Evolutionary conservation across 2,329 filamentous ascomycete species (phyloP).

Genomic region (Trichoderma simmonsii): DNA sequence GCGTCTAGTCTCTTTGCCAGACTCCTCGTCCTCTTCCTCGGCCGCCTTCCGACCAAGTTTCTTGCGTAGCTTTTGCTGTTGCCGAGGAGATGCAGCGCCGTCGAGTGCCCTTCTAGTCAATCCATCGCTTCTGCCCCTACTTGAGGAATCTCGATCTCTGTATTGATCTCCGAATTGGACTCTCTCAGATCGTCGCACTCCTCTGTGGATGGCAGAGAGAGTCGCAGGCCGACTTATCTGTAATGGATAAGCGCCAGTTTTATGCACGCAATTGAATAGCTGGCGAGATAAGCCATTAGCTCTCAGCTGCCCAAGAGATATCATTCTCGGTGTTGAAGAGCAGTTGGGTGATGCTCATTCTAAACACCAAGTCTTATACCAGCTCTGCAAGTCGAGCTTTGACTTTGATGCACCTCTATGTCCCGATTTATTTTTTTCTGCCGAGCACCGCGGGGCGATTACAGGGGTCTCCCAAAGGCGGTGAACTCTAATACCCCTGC

Average conservation of each 20-base stretch:
- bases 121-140: slow-evolving; percentile 22
- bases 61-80: slow-evolving; percentile 48
- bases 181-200: slow-evolving; percentile 53
- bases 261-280: slow-evolving; percentile 15
- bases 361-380: background rate
- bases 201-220: slow-evolving; percentile 67
- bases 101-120: slow-evolving; percentile 30
- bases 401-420: background rate
- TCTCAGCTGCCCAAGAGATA: slow-evolving; percentile 25
- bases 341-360: background rate
- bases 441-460: slow-evolving; percentile 17
- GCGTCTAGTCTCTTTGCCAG: slow-evolving; percentile 43
- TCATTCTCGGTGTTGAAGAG: slow-evolving; percentile 27
- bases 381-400: background rate
- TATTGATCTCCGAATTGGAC: slow-evolving; percentile 28
- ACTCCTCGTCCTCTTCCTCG: slow-evolving; percentile 33
- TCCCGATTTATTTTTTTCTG: slow-evolving; percentile 27
- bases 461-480: slow-evolving; percentile 22
- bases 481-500: slow-evolving; percentile 19
- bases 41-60: slow-evolving; percentile 45
- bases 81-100: slow-evolving; percentile 30
- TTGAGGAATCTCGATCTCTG: slow-evolving; percentile 13
- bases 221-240: slow-evolving; percentile 30
- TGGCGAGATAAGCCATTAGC: slow-evolving; percentile 24
- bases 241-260: background rate